Percentiles rank a stretch among this genome's conserved stretches.
Conservation (phyloP, 1,284 basidiomycete genomes). For the Lignosus rhinocerotis region DNA sequence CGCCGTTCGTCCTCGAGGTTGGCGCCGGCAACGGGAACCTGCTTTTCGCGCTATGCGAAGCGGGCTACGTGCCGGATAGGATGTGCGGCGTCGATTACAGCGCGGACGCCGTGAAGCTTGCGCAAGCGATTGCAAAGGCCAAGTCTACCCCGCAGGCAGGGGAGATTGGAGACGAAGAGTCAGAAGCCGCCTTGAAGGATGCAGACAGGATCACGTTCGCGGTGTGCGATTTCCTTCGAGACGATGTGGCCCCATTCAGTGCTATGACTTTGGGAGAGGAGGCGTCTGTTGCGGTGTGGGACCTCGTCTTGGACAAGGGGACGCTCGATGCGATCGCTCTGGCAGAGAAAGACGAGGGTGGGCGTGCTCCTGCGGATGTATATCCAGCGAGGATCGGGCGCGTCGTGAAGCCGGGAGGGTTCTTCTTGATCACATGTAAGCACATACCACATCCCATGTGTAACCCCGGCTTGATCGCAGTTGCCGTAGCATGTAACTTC, state of each 20-base stretch:
- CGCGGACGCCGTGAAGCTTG: constrained; percentile 64
- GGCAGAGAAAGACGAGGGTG: constrained; percentile 59
- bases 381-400: constrained; percentile 65
- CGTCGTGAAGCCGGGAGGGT: constrained; percentile 66
- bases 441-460: constrained; percentile 6
- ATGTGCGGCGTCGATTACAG: constrained; percentile 87
- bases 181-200: background rate
- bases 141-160: constrained; percentile 26
- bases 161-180: constrained; percentile 7
- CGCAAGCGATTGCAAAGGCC: constrained; percentile 60
- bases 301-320: constrained; percentile 76
- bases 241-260: constrained; percentile 38
- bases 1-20: constrained; percentile 67
- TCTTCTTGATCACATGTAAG: constrained; percentile 85
- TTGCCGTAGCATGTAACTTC: constrained; percentile 77
- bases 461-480: background rate
- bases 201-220: constrained; percentile 48
- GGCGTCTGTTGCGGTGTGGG: constrained; percentile 44
- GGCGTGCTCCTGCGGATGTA: constrained; percentile 51
- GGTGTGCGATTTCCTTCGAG: constrained; percentile 60
- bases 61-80: constrained; percentile 54
- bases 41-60: constrained; percentile 71
- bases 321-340: constrained; percentile 89
- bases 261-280: constrained; percentile 17
- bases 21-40: constrained; percentile 88